These are phyloP conservation scores for Phellopilus nigrolimitatus DNA, from an alignment of 1,284 basidiomycete species.

Conservation along the genomic window DNA sequence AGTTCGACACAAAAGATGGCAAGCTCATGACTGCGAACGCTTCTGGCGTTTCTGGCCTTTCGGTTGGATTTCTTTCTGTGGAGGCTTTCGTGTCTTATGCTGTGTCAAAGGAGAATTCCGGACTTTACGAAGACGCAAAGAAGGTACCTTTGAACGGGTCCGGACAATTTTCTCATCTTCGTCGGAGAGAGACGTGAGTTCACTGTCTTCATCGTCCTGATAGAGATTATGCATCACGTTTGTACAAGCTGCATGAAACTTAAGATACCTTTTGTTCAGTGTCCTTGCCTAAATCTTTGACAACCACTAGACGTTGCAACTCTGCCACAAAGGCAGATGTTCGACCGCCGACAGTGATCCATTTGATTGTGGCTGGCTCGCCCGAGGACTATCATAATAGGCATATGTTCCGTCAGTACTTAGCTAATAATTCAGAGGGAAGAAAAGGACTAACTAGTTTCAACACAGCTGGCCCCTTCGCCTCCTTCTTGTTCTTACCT, in stretches of 20 bases:
- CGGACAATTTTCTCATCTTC: conserved; percentile 21
- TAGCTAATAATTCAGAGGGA: conserved; percentile 10
- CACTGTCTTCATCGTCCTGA: conserved; percentile 27
- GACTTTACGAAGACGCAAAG: not conserved
- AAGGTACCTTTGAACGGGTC: not conserved
- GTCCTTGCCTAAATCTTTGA: not conserved
- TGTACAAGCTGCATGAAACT: not conserved
- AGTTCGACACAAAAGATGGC: not conserved
- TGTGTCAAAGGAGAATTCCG: not conserved
- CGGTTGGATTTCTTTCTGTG: not conserved
- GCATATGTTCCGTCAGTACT: conserved; percentile 10
- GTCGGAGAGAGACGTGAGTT: conserved; percentile 31
- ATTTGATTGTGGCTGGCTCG: conserved; percentile 66
- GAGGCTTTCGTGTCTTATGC: not conserved
- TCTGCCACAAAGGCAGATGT: conserved; percentile 73
- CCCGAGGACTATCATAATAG: conserved; percentile 55
- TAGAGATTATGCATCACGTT: not conserved
- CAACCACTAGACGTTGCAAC: conserved; percentile 43
- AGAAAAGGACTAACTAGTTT: conserved; percentile 43
- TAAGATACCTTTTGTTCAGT: not conserved
- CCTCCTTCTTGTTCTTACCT: conserved; percentile 62
- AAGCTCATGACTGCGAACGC: not conserved
- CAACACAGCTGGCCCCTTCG: conserved; percentile 39
- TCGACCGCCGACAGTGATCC: conserved; percentile 75
- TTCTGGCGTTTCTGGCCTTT: conserved; percentile 1